phyloP scores from a whole-genome alignment of 1,284 basidiomycete genomes.

The Blastosporella zonata region DNA sequence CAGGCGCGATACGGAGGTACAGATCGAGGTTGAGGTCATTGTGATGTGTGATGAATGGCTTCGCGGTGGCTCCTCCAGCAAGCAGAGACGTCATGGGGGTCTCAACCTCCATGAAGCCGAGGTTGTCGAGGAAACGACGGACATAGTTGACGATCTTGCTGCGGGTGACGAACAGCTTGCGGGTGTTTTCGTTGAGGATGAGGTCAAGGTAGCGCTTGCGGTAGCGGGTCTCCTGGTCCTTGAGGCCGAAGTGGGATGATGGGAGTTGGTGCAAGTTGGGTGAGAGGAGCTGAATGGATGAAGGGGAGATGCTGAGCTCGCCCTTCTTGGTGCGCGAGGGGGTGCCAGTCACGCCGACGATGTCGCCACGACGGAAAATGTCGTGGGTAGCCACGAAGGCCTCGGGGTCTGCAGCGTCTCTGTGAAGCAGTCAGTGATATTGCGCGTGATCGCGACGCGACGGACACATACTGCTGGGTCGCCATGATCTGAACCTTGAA shows the following conservation, averaged over 20 bases:
- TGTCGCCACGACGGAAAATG: constrained; percentile 92
- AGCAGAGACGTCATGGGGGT: constrained; percentile 98
- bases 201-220: constrained; percentile 99
- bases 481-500: constrained; percentile 96
- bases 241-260: constrained; percentile 86
- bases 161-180: constrained; percentile 90
- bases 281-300: constrained; percentile 84
- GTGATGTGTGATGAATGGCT: constrained; percentile 98
- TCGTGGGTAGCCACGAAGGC: constrained; percentile 78
- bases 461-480: constrained; percentile 69
- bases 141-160: constrained; percentile 89
- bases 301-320: constrained; percentile 89
- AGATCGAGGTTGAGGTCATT: constrained; percentile 97
- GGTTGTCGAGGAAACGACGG: constrained; percentile 86
- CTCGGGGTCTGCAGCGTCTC: constrained; percentile 69
- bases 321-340: constrained; percentile 95
- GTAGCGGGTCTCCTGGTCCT: constrained; percentile 97
- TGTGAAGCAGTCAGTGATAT: constrained; percentile 25
- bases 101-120: constrained; percentile 98
- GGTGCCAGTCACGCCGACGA: constrained; percentile 88
- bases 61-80: constrained; percentile 96
- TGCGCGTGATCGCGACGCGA: not conserved
- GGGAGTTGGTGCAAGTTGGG: constrained; percentile 97
- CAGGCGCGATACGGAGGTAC: constrained; percentile 97
- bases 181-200: constrained; percentile 90